Evolutionary conservation across 208 protist genomes (phyloP), one percentile per base, ranked within the genome.

Genomic region (Balamuthia mandrillaris): DNA sequence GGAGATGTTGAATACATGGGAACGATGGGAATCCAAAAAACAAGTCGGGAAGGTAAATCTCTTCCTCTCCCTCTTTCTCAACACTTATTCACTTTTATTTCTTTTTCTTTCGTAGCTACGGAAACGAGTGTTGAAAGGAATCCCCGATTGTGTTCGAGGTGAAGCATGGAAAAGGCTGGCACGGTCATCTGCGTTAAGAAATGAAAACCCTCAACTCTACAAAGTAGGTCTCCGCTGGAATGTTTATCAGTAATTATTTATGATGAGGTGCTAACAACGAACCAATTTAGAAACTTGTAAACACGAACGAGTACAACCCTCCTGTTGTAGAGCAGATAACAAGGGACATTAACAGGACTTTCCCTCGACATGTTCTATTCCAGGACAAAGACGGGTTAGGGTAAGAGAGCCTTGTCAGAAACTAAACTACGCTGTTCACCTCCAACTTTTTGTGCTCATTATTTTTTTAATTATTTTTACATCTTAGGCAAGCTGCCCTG

Each of bases 301-400:
- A n/a, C n/a, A n/a, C n/a, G n/a, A n/a, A n/a, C n/a, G n/a, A n/a
- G n/a, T n/a, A n/a, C n/a, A n/a, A n/a, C n/a, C n/a, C 74, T 18
- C 74, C 74, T n/a, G 51, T 44, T 52, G 78, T 72, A 31, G 78
- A 66, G 6, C 60, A 84, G 35, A 84, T 84, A 24, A 58, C 41
- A 24, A 29, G 56, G 35, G 78, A 84, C 39, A 70, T 84, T 33
- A 49, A 51, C 37, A 37, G 78, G 39, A 84, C 78, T 21, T 84
- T 84, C n/a, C 54, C 78, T 5, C 44, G 60, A 1, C 78, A 84
- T 27, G 47, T 58, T 44, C 39, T 84, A 14, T 84, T 84, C 44
- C 35, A 66, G 54, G 44, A 84, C 29, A 29, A 84, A 39, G 66
- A 45, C n/a, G 66, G 84, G 52, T 68, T 85, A 52, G 75, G 81